A percentile compares a stretch with the other conserved stretches of the same genome.
Evolutionary conservation across 2,329 filamentous ascomycete genomes (phyloP).

Genomic region (Microdochium bolleyi): DNA sequence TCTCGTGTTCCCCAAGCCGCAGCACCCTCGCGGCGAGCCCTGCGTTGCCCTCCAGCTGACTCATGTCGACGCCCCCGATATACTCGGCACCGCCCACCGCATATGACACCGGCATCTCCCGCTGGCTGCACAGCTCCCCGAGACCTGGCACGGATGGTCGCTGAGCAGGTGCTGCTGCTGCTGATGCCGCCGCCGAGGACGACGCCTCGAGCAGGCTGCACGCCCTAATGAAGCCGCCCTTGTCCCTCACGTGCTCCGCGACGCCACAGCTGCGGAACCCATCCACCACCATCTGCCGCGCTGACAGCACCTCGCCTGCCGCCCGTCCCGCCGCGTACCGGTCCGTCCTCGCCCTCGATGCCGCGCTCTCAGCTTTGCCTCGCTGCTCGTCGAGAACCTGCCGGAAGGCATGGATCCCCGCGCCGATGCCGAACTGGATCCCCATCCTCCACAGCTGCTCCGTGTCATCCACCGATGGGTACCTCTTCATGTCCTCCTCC

Average conservation of each 20-base stretch:
- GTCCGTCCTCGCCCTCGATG: not conserved
- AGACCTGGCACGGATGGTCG: too few species aligned
- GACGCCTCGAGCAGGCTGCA: not conserved
- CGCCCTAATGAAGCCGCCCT: not conserved
- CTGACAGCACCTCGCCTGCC: not conserved
- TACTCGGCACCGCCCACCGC: not conserved
- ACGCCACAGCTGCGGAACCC: not conserved
- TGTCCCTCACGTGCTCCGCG: not conserved
- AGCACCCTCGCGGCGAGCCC: constrained; percentile 4
- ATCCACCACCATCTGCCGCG: not conserved
- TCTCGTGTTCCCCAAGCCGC: not conserved
- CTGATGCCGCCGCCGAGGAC: not conserved
- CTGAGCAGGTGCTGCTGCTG: too few species aligned
- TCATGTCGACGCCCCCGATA: constrained; percentile 8
- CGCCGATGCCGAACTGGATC: constrained; percentile 12
- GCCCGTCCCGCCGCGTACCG: not conserved
- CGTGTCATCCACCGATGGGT: constrained; percentile 1
- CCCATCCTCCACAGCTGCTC: constrained; percentile 9
- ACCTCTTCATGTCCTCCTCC: constrained; percentile 4
- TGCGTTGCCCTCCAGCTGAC: constrained; percentile 4
- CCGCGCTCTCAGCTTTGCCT: not conserved
- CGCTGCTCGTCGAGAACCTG: constrained; percentile 9
- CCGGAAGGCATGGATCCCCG: constrained; percentile 6
- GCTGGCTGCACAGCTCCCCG: too few species aligned
- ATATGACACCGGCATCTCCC: not conserved